Conservation (phyloP, 805 yeast genomes). For the Spathaspora arborariae region DNA sequence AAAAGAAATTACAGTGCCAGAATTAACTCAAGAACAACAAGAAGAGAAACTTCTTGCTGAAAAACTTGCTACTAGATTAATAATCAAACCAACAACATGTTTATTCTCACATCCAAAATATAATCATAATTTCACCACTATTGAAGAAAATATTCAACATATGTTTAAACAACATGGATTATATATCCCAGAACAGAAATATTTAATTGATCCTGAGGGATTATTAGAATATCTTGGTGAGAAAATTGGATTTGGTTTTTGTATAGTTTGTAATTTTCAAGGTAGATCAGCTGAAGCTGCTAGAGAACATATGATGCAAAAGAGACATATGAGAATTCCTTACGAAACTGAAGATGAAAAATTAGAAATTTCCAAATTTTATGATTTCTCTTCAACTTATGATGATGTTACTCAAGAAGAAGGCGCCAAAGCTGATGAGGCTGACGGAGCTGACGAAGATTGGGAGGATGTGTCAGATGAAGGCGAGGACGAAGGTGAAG, state of each 20-base stretch:
- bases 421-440: slow-evolving; percentile 14
- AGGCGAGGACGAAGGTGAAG: slow-evolving; percentile 18
- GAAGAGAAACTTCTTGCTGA: slow-evolving; percentile 43
- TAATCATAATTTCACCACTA: slow-evolving; percentile 27
- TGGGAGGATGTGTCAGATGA: slow-evolving; percentile 38
- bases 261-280: slow-evolving; percentile 77
- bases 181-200: slow-evolving; percentile 79
- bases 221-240: slow-evolving; percentile 73
- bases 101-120: slow-evolving; percentile 44
- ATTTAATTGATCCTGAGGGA: slow-evolving; percentile 65
- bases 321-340: slow-evolving; percentile 86
- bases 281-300: slow-evolving; percentile 85
- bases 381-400: slow-evolving; percentile 75
- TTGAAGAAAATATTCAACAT: slow-evolving; percentile 55
- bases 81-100: slow-evolving; percentile 48
- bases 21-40: slow-evolving; percentile 21
- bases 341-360: slow-evolving; percentile 80
- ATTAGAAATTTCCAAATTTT: slow-evolving; percentile 71
- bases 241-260: slow-evolving; percentile 78
- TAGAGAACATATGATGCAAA: slow-evolving; percentile 81
- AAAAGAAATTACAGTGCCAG: too few species aligned
- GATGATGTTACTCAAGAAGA: slow-evolving; percentile 17
- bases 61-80: slow-evolving; percentile 43
- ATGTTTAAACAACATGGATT: slow-evolving; percentile 81
- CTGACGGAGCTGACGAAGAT: slow-evolving; percentile 19